Conservation (phyloP, 1,284 basidiomycete genomes). For the Leccinum griseonigrum region DNA sequence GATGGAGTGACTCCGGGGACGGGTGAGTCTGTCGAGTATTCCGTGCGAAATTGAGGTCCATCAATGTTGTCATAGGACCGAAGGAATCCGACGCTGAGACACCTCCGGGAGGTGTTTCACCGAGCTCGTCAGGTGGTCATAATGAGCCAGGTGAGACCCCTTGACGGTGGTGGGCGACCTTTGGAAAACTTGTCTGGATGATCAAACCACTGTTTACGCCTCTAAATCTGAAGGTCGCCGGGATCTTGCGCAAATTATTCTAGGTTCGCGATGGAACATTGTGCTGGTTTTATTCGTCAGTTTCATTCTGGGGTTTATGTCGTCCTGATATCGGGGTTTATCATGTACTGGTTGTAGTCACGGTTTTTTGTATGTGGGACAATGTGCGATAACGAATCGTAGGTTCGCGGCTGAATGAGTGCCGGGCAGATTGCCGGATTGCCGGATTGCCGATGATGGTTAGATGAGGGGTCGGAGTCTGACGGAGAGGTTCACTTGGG, state of each 20-base stretch:
- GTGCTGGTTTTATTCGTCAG: conserved; percentile 15
- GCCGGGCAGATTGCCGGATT: conserved; percentile 23
- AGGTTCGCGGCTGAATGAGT: conserved; percentile 30
- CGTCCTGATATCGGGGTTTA: conserved; percentile 20
- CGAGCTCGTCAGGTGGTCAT: conserved; percentile 13
- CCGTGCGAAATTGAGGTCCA: conserved; percentile 6
- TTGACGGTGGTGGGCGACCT: conserved; percentile 61
- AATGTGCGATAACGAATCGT: conserved; percentile 2
- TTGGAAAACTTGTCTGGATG: conserved; percentile 47
- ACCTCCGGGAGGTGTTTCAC: conserved; percentile 7
- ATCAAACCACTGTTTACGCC: conserved; percentile 43
- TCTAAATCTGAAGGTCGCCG: conserved; percentile 60
- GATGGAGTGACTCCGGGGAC: conserved; percentile 5
- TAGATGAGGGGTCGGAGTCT: conserved; percentile 27
- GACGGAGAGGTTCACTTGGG: conserved; percentile 21
- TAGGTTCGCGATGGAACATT: conserved; percentile 24
- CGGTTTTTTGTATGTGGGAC: conserved; percentile 19
- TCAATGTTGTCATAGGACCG: conserved; percentile 14
- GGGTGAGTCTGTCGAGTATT: conserved; percentile 15
- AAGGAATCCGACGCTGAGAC: conserved; percentile 1
- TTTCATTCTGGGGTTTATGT: conserved; percentile 27
- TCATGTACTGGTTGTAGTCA: neutral
- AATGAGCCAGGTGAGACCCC: conserved; percentile 18
- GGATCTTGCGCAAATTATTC: conserved; percentile 44
- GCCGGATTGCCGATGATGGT: conserved; percentile 25